Base-by-base conservation (phyloP, 1,284 basidiomycete genomes). In the Cystobasidium slooffiae region DNA sequence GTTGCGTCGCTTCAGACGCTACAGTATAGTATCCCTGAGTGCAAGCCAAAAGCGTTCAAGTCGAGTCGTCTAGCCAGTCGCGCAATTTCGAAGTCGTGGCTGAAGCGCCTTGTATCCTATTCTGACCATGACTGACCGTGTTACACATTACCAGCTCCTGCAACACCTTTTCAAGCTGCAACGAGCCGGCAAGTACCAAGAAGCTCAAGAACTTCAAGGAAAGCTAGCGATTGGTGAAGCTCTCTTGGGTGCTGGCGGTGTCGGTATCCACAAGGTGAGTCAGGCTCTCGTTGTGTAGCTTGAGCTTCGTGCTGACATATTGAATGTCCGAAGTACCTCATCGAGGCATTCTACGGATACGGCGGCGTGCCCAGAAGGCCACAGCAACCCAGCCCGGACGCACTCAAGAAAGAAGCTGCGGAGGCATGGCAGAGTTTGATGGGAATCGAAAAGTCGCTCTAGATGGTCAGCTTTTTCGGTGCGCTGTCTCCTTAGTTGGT, bases 121-220 rank as follows among this genome's bases (percentile, higher is more conserved):
- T 31, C 6, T n/a, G 12, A 7, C 39, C 8, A 7, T 12, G 20
- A 5, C 59, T 61, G 39, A 43, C 43, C 39, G 14, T 44, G 39
- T n/a, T 51, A 51, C 31, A 31, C 31, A 31, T 5, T 22, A 6
- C 1, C 44, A 63, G 61, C 10, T 63, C 22, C 12, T 63, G 1
- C 61, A 63, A n/a, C 43, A 41, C 43, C 61, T 63, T 5, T 63
- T 63, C 61, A 46, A 63, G 61, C 61, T 63, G 18, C 31, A n/a
- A 10, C 61, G 41, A n/a, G 61, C 37, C 5, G 61, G 61, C 44
- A 63, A 49, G 20, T 49, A 49, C 22, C 20, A 49, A n/a, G 61
- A 63, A 20, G 61, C 61, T 37, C 61, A 49, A 14, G 61, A 49
- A 37, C 20, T 63, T 37, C 61, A 63, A 41, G 61, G 12, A 8